These are phyloP conservation scores for Excoecaria agallocha DNA, from an alignment of 345 rosid species.

Conservation along the genomic window DNA sequence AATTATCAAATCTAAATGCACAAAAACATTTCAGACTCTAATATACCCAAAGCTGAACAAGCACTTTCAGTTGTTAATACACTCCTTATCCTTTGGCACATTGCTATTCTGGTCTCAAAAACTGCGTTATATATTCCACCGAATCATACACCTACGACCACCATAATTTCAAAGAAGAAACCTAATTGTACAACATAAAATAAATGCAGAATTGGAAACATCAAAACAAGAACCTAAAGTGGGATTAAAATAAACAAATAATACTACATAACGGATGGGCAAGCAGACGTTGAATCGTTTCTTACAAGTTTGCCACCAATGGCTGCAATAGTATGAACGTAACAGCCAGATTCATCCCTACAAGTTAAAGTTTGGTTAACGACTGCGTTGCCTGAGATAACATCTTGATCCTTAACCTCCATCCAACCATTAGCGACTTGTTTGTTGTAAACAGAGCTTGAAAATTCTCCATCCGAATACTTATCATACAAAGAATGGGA, in stretches of 20 bases:
- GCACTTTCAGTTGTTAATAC: background rate
- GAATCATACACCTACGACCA: background rate
- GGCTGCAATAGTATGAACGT: slow-evolving; percentile 38
- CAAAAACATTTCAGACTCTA: background rate
- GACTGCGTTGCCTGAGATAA: slow-evolving; percentile 49
- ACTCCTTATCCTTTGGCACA: too few species aligned
- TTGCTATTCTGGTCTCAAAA: background rate
- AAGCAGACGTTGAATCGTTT: slow-evolving; percentile 42
- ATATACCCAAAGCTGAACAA: background rate
- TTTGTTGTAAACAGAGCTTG: slow-evolving; percentile 31
- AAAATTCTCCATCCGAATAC: slow-evolving; percentile 25
- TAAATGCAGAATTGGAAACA: background rate
- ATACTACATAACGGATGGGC: slow-evolving; percentile 31
- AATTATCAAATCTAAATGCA: too few species aligned
- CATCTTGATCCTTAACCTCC: slow-evolving; percentile 66
- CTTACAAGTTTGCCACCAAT: slow-evolving; percentile 38
- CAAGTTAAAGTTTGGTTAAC: slow-evolving; percentile 52
- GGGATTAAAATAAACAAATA: background rate
- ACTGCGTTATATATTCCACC: background rate
- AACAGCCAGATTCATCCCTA: slow-evolving; percentile 49
- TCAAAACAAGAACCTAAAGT: background rate
- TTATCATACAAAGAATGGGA: slow-evolving; percentile 48
- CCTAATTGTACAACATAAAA: background rate
- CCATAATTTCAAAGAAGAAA: background rate
- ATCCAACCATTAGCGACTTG: slow-evolving; percentile 79